Evolutionary conservation across 176 grass and related monocot genomes (phyloP).

Genomic region (Bolboschoenus planiculmis): DNA sequence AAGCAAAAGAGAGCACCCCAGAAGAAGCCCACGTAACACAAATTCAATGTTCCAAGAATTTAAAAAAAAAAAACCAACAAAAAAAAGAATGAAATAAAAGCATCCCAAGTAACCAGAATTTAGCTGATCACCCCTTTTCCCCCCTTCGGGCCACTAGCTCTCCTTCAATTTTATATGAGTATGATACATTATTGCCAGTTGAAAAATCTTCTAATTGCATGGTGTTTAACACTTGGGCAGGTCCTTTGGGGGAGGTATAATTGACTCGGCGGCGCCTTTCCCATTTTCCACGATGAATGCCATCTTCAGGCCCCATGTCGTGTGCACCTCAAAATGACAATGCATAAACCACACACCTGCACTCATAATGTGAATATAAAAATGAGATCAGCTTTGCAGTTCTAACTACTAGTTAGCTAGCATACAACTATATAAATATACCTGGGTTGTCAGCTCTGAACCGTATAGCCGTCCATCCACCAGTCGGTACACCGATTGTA

Average conservation of each 20-base stretch:
- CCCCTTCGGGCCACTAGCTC: slow-evolving; percentile 23
- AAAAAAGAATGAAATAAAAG: slow-evolving; percentile 25
- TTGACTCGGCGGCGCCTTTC: slow-evolving; percentile 41
- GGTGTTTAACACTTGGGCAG: slow-evolving; percentile 43
- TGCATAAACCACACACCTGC: slow-evolving; percentile 82
- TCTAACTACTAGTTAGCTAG: background rate
- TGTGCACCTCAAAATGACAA: slow-evolving; percentile 82
- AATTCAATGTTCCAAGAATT: slow-evolving; percentile 15
- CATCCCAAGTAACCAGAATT: slow-evolving; percentile 18
- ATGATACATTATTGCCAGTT: background rate
- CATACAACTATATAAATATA: background rate
- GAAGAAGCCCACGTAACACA: slow-evolving; percentile 22
- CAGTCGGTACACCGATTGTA: slow-evolving; percentile 50
- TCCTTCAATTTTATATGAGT: background rate
- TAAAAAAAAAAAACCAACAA: slow-evolving; percentile 9
- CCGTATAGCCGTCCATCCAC: slow-evolving; percentile 61
- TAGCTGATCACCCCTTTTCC: background rate
- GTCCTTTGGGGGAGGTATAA: slow-evolving; percentile 58
- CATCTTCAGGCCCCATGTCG: slow-evolving; percentile 75
- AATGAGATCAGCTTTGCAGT: background rate
- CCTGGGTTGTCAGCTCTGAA: slow-evolving; percentile 73
- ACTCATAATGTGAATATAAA: background rate
- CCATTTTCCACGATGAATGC: slow-evolving; percentile 65
- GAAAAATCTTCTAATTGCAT: background rate
- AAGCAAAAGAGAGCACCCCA: slow-evolving; percentile 28